A percentile compares a stretch with the other conserved stretches of the same genome.
phyloP scores from a whole-genome alignment of 495 filamentous ascomycete genomes.

The Polyplosphaeria fusca region DNA sequence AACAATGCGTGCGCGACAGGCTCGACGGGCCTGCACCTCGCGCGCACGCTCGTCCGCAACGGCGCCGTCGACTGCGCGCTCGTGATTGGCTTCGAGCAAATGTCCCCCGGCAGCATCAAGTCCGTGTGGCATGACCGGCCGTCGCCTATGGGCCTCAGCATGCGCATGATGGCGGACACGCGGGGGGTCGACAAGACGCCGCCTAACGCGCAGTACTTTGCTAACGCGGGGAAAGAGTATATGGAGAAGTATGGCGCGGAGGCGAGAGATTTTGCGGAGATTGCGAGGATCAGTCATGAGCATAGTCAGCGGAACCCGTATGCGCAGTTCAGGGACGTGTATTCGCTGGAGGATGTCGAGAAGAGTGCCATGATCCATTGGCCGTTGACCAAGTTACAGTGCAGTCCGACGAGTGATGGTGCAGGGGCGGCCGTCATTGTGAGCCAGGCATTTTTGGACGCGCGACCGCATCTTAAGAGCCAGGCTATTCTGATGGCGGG shows the following conservation, averaged over 20 bases:
- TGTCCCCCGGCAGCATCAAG: constrained; percentile 79
- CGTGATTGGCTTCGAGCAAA: constrained; percentile 94
- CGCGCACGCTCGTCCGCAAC: constrained; percentile 68
- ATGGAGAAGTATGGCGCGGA: constrained; percentile 87
- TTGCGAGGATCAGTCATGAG: constrained; percentile 83
- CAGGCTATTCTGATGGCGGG: constrained; percentile 80
- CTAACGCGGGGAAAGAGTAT: constrained; percentile 89
- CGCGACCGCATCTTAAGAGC: constrained; percentile 71
- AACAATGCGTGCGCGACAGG: constrained; percentile 98
- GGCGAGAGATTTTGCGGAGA: constrained; percentile 85
- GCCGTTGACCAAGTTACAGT: constrained; percentile 69
- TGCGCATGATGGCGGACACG: constrained; percentile 76
- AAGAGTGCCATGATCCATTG: constrained; percentile 71
- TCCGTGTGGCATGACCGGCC: constrained; percentile 72
- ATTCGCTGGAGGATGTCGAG: constrained; percentile 78
- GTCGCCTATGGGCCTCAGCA: constrained; percentile 66
- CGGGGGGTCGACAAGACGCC: constrained; percentile 73
- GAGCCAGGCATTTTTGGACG: constrained; percentile 78
- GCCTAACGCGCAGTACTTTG: constrained; percentile 85
- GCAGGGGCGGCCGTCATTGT: constrained; percentile 85
- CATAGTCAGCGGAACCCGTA: constrained; percentile 91
- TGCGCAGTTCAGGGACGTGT: constrained; percentile 87
- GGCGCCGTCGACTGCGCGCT: constrained; percentile 80
- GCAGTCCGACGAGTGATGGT: constrained; percentile 88
- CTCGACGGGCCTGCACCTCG: constrained; percentile 79